Base-by-base conservation (phyloP, 1,139 yeast genomes). In the Ashbya aceris region DNA sequence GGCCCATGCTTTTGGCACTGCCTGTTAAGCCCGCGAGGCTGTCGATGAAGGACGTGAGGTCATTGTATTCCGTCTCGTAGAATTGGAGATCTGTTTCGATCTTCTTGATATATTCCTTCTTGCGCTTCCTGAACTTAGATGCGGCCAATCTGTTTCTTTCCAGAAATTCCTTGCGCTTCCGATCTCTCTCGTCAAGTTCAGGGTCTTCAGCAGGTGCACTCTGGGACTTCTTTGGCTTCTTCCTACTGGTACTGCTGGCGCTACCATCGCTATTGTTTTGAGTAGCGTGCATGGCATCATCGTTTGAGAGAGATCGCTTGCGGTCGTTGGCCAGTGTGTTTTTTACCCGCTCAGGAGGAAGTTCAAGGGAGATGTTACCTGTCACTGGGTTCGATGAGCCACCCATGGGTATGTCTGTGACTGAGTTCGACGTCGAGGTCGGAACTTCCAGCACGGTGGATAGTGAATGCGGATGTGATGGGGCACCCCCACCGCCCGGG, bases 71-170 rank as follows among this genome's bases (percentile, higher is more conserved):
- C 10, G 72, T 62, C 14, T 85, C 73, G 60, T 79, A 85, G 53
- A 75, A 80, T 29, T 71, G 71, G 61, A 74, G 70, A 58, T 87
- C 94, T 38, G 73, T 77, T 60, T 89, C 95, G 76, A 91, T 80
- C 51, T 81, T 83, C 45, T 77, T 80, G 35, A 86, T 74, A 70
- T 84, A 82, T 59, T 85, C 89, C 66, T 93, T 91, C 71, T 91
- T 93, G 42, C 96, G 76, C 63, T 85, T 95, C 45, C 99, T 77
- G 67, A 97, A 93, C 62, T 87, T 89, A 32, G 93, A 79, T 0
- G 98, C 98, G 0, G 99, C 99, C 10, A 91, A 77, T 47, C 98
- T 73, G 61, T 91, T 91, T 48, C 97, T 71, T 60, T 91, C 98
- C 51, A 91, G 66, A 54, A 91, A 91, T 51, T 74, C 80, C 59